Conservation (phyloP, 1,284 basidiomycete genomes). For the Rugosomyces carneus region DNA sequence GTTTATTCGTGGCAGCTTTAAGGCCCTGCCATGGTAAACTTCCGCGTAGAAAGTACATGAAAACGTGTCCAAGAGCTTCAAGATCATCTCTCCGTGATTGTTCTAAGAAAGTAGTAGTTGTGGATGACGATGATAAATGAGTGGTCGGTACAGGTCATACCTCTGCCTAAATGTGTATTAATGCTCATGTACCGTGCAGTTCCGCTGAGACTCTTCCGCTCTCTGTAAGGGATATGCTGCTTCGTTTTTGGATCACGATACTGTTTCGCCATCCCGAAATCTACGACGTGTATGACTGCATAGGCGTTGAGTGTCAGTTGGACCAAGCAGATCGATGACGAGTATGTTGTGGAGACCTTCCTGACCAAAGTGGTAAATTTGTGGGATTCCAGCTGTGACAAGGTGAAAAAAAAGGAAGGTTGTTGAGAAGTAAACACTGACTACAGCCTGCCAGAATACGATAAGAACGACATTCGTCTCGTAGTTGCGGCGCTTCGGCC, state of each 20-base stretch:
- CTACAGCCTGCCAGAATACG: slow-evolving; percentile 90
- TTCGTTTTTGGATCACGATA: slow-evolving; percentile 96
- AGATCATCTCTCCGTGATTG: slow-evolving; percentile 94
- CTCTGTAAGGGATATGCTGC: slow-evolving; percentile 94
- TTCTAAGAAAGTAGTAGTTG: slow-evolving; percentile 44
- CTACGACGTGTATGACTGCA: slow-evolving; percentile 55
- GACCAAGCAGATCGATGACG: slow-evolving; percentile 92
- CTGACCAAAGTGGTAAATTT: slow-evolving; percentile 97
- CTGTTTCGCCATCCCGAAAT: slow-evolving; percentile 98
- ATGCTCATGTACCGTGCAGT: slow-evolving; percentile 98
- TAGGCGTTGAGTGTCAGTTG: slow-evolving; percentile 32
- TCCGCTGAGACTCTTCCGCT: slow-evolving; percentile 86
- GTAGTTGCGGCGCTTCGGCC: slow-evolving; percentile 91
- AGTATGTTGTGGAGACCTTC: slow-evolving; percentile 97
- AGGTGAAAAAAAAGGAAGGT: slow-evolving; percentile 13
- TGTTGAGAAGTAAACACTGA: slow-evolving; percentile 40
- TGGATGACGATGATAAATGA: slow-evolving; percentile 3
- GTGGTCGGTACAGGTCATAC: slow-evolving; percentile 34
- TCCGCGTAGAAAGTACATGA: slow-evolving; percentile 96
- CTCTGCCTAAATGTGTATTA: slow-evolving; percentile 92
- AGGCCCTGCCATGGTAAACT: slow-evolving; percentile 95
- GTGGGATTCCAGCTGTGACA: slow-evolving; percentile 75
- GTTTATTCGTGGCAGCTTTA: slow-evolving; percentile 96
- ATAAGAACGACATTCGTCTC: slow-evolving; percentile 96
- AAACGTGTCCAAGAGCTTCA: slow-evolving; percentile 93